Evolutionary conservation across 495 filamentous ascomycete genomes (phyloP).

Genomic region (Aspergillus avenaceus): DNA sequence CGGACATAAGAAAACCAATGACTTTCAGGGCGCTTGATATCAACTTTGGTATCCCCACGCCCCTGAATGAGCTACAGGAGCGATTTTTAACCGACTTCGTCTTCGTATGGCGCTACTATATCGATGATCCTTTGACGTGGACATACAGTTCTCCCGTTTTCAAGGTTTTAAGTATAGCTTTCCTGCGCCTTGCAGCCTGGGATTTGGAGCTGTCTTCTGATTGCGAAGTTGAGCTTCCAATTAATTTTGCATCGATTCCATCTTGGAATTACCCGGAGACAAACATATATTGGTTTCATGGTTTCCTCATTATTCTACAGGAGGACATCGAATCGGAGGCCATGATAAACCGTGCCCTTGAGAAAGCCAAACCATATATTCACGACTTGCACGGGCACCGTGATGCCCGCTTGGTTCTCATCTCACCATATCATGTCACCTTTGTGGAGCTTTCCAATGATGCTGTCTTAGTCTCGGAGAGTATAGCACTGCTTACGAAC

Average conservation of each 20-base stretch:
- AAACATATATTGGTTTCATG: slow-evolving; percentile 15
- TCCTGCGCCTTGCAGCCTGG: slow-evolving; percentile 19
- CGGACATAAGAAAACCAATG: neutral
- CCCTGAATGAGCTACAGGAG: slow-evolving; percentile 17
- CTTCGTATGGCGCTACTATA: slow-evolving; percentile 13
- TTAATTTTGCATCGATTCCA: slow-evolving; percentile 6
- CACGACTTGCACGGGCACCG: neutral
- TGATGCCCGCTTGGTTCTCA: slow-evolving; percentile 3
- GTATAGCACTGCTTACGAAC: slow-evolving; percentile 5
- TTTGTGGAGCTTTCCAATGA: slow-evolving; percentile 4
- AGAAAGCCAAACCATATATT: slow-evolving; percentile 11
- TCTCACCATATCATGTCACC: slow-evolving; percentile 9
- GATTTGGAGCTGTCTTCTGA: slow-evolving; percentile 13
- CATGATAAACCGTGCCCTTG: slow-evolving; percentile 8
- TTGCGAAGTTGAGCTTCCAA: slow-evolving; percentile 8
- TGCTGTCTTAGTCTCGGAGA: neutral
- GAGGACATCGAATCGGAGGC: slow-evolving; percentile 6
- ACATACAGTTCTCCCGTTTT: slow-evolving; percentile 6
- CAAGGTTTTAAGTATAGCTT: slow-evolving; percentile 7
- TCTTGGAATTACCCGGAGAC: slow-evolving; percentile 5
- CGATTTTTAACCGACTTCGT: slow-evolving; percentile 14
- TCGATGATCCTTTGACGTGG: slow-evolving; percentile 16
- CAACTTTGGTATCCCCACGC: slow-evolving; percentile 8
- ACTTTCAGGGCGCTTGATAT: slow-evolving; percentile 3
- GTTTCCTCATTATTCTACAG: slow-evolving; percentile 9